Evolutionary conservation across 306 rosid species (phyloP).

Genomic region (Sicyos edulis): DNA sequence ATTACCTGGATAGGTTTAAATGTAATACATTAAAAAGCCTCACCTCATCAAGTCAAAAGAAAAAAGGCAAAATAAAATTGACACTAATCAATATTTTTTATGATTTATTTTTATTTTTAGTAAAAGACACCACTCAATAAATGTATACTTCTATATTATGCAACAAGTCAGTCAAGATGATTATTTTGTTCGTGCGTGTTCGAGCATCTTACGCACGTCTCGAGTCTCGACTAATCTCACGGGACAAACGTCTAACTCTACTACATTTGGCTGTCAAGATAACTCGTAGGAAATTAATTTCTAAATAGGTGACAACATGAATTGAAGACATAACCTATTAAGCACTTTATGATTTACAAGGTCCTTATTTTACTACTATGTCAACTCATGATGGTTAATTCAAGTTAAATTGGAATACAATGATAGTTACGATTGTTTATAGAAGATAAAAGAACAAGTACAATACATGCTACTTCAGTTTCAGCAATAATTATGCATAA

Average conservation of each 20-base stretch:
- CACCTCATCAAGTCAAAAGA: slow-evolving; percentile 4
- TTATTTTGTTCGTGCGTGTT: no score
- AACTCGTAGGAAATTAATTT: no score
- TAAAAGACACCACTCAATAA: background rate
- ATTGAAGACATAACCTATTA: no score
- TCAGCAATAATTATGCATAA: background rate
- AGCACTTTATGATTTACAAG: no score
- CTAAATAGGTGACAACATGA: no score
- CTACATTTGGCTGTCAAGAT: no score
- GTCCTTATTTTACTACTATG: no score
- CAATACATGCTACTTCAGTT: background rate
- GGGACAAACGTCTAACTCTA: no score
- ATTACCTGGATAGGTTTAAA: slow-evolving; percentile 53
- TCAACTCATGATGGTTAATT: no score
- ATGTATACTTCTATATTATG: background rate
- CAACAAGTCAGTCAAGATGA: background rate
- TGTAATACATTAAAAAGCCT: slow-evolving; percentile 15
- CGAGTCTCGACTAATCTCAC: no score
- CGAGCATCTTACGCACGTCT: no score
- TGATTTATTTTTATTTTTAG: no score
- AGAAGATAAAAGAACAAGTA: background rate
- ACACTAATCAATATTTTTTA: background rate
- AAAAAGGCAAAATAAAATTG: background rate
- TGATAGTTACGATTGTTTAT: background rate
- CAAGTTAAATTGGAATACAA: background rate